A percentile compares a stretch with the other conserved stretches of the same genome.
These are phyloP conservation scores for Ascochyta koolunga DNA, from an alignment of 2,329 filamentous ascomycete genomes.

Conservation along the genomic window DNA sequence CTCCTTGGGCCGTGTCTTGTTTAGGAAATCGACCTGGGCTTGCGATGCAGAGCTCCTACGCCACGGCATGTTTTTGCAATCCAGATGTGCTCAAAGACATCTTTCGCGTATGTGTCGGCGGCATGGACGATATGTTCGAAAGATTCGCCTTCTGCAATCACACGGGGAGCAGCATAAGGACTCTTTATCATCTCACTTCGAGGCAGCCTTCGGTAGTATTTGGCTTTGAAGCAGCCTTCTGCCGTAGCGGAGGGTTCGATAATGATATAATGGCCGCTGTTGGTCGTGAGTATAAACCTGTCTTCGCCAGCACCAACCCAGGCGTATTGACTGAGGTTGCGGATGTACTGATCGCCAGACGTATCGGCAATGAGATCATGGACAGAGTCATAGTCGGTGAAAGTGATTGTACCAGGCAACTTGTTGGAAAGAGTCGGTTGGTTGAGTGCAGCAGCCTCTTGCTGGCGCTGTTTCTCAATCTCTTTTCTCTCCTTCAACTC, in stretches of 20 bases:
- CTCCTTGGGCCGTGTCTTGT: slow-evolving; percentile 65
- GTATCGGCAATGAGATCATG: slow-evolving; percentile 87
- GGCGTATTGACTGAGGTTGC: slow-evolving; percentile 72
- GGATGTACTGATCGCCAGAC: slow-evolving; percentile 78
- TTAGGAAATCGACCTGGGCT: slow-evolving; percentile 71
- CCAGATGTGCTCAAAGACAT: slow-evolving; percentile 69
- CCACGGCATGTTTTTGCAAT: slow-evolving; percentile 74
- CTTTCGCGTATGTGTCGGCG: slow-evolving; percentile 78
- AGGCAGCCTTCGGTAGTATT: slow-evolving; percentile 51
- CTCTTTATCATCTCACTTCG: slow-evolving; percentile 45
- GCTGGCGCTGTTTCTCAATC: slow-evolving; percentile 48
- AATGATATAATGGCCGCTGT: slow-evolving; percentile 64
- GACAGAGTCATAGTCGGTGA: slow-evolving; percentile 92
- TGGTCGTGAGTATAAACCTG: slow-evolving; percentile 72
- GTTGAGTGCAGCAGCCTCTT: slow-evolving; percentile 73
- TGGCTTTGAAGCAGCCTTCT: slow-evolving; percentile 48
- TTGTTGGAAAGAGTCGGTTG: slow-evolving; percentile 25
- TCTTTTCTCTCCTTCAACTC: slow-evolving; percentile 59
- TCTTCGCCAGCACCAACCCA: slow-evolving; percentile 82
- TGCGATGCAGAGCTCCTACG: slow-evolving; percentile 66
- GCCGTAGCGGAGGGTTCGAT: slow-evolving; percentile 55
- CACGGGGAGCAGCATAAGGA: slow-evolving; percentile 71
- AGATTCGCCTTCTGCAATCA: slow-evolving; percentile 68
- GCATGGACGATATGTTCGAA: slow-evolving; percentile 81
- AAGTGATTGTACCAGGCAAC: slow-evolving; percentile 64